Evolutionary conservation across 2,329 filamentous ascomycete species (phyloP).

Genomic region (Pseudocercospora fuligena): DNA sequence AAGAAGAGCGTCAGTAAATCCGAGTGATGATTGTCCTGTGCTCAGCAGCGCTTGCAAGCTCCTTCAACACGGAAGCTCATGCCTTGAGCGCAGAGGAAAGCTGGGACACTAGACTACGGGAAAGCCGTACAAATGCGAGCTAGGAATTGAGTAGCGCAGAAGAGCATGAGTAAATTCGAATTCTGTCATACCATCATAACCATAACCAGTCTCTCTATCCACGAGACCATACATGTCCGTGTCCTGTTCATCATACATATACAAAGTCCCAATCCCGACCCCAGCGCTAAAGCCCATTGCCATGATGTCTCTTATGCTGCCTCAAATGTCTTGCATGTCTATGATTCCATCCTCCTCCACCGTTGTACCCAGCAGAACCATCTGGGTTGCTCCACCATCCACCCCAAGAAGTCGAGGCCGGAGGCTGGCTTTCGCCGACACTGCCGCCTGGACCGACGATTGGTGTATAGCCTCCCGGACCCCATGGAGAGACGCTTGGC

Average conservation of each 20-base stretch:
- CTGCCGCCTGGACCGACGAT: slow-evolving; percentile 19
- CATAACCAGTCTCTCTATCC: not conserved
- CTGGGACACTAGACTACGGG: no score
- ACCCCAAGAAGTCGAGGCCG: slow-evolving; percentile 7
- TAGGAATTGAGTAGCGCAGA: no score
- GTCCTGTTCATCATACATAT: not conserved
- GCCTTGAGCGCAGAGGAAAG: no score
- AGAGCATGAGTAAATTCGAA: not conserved
- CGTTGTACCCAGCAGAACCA: slow-evolving; percentile 14
- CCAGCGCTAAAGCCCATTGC: slow-evolving; percentile 13
- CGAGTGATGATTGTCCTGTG: no score
- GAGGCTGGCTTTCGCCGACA: slow-evolving; percentile 5
- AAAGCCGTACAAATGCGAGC: no score
- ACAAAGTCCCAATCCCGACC: not conserved
- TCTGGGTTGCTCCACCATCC: slow-evolving; percentile 18
- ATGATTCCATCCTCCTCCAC: slow-evolving; percentile 28
- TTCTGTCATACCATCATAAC: not conserved
- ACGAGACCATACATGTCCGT: not conserved
- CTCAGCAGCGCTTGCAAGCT: no score
- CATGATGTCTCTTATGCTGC: slow-evolving; percentile 33
- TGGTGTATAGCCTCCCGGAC: slow-evolving; percentile 8
- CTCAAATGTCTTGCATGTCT: slow-evolving; percentile 31
- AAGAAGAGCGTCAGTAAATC: no score
- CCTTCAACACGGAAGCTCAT: no score
- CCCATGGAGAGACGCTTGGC: not conserved